Evolutionary conservation across 495 filamentous ascomycete genomes (phyloP).

Genomic region (Poronia punctata): DNA sequence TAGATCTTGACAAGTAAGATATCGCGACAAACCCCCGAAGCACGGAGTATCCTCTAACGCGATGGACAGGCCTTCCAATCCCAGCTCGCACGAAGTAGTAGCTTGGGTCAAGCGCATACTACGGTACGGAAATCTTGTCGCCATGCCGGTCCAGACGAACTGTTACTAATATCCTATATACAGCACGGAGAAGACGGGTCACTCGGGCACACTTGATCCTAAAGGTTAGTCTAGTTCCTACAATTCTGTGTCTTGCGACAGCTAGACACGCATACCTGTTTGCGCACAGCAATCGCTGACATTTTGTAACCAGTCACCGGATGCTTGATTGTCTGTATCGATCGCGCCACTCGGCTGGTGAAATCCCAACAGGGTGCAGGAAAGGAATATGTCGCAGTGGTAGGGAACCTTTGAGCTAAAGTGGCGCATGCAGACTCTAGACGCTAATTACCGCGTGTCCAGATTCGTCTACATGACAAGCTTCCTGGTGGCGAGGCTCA

Average conservation of each 20-base stretch:
- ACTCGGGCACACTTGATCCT: slow-evolving; percentile 94
- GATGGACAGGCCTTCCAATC: slow-evolving; percentile 65
- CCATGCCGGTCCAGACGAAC: not conserved
- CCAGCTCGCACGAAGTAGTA: slow-evolving; percentile 95
- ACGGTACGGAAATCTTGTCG: slow-evolving; percentile 50
- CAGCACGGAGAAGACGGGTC: slow-evolving; percentile 93
- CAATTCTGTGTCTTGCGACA: not conserved
- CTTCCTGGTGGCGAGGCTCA: slow-evolving; percentile 85
- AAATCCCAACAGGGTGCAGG: slow-evolving; percentile 98
- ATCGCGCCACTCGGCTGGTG: slow-evolving; percentile 91
- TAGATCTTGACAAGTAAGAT: slow-evolving; percentile 68
- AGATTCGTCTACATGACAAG: slow-evolving; percentile 82
- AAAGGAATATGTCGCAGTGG: slow-evolving; percentile 53
- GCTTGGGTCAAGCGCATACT: slow-evolving; percentile 98
- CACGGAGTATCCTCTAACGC: slow-evolving; percentile 3
- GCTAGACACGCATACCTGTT: not conserved
- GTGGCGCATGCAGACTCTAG: not conserved
- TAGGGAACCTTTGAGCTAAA: slow-evolving; percentile 1
- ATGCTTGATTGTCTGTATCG: slow-evolving; percentile 91
- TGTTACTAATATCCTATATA: slow-evolving; percentile 15
- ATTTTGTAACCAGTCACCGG: slow-evolving; percentile 46
- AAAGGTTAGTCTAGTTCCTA: slow-evolving; percentile 4
- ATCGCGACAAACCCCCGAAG: not conserved
- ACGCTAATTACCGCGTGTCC: slow-evolving; percentile 63
- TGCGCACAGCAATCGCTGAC: not conserved